phyloP scores from a whole-genome alignment of 2,329 filamentous ascomycete genomes.

The Fusarium incarnatum region DNA sequence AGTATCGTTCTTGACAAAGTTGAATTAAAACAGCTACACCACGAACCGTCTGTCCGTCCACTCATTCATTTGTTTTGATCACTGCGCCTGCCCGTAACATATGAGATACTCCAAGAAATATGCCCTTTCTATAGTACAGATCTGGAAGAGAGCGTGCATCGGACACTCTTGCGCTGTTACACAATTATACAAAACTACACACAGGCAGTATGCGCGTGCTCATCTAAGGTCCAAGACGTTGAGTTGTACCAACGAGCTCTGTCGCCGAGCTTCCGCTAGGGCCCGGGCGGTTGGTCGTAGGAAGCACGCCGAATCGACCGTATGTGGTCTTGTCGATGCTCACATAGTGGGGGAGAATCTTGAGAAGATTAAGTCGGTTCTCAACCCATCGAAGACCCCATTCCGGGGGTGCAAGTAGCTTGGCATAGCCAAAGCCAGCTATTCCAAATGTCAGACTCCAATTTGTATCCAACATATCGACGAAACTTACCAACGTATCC shows the following conservation, averaged over 20 bases:
- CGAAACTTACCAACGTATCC: slow-evolving; percentile 84
- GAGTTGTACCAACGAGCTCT: slow-evolving; percentile 70
- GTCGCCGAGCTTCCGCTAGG: slow-evolving; percentile 61
- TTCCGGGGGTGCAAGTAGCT: slow-evolving; percentile 89
- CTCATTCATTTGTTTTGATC: slow-evolving; percentile 31
- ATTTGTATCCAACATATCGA: background rate
- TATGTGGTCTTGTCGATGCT: slow-evolving; percentile 97
- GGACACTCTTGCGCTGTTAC: slow-evolving; percentile 10
- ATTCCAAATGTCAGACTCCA: slow-evolving; percentile 15
- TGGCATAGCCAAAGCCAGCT: slow-evolving; percentile 90
- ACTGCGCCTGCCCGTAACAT: slow-evolving; percentile 22
- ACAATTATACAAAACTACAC: slow-evolving; percentile 25
- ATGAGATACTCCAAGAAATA: slow-evolving; percentile 25
- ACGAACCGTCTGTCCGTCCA: slow-evolving; percentile 9
- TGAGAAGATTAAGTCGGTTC: slow-evolving; percentile 85
- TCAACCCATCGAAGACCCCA: slow-evolving; percentile 90
- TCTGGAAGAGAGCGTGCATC: slow-evolving; percentile 14
- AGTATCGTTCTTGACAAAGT: slow-evolving; percentile 4
- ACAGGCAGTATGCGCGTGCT: slow-evolving; percentile 3
- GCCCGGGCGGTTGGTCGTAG: slow-evolving; percentile 61
- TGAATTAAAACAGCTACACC: slow-evolving; percentile 2
- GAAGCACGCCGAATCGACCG: slow-evolving; percentile 89
- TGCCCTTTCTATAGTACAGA: slow-evolving; percentile 40
- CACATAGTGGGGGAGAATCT: slow-evolving; percentile 88
- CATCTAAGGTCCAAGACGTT: slow-evolving; percentile 75